A percentile compares a stretch with the other conserved stretches of the same genome.
Evolutionary conservation across 2,329 filamentous ascomycete genomes (phyloP).

Genomic region (Aspergillus quadricinctus): DNA sequence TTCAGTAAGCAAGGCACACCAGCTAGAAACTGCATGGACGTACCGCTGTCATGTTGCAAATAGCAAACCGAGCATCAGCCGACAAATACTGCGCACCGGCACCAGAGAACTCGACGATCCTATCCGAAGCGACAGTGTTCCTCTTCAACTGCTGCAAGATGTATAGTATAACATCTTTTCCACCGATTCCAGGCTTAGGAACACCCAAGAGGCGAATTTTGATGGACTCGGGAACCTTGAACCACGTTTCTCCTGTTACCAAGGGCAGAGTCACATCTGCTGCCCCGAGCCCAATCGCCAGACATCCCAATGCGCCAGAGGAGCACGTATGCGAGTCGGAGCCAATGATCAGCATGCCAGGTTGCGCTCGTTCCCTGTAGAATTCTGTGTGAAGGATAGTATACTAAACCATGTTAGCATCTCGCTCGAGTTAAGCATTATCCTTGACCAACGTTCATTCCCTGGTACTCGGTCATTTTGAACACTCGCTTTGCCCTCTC

Average conservation of each 20-base stretch:
- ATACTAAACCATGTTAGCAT: constrained; percentile 9
- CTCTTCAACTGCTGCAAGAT: constrained; percentile 42
- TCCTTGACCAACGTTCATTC: constrained; percentile 28
- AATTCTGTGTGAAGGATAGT: constrained; percentile 50
- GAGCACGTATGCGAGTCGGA: constrained; percentile 48
- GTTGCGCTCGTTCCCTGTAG: constrained; percentile 41
- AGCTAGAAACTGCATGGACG: neutral
- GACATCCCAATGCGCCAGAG: constrained; percentile 37
- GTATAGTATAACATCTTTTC: constrained; percentile 46
- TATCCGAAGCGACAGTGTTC: constrained; percentile 44
- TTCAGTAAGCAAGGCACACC: neutral
- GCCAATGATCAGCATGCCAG: constrained; percentile 42
- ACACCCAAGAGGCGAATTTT: constrained; percentile 39
- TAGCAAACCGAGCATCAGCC: constrained; percentile 45
- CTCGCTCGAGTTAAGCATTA: neutral
- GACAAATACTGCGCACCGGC: constrained; percentile 38
- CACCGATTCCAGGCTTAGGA: constrained; percentile 36
- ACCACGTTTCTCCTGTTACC: constrained; percentile 47
- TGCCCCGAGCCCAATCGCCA: constrained; percentile 45
- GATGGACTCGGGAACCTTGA: constrained; percentile 43
- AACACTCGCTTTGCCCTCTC: constrained; percentile 38
- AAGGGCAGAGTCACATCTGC: constrained; percentile 45
- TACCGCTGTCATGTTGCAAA: constrained; percentile 45
- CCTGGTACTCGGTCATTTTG: constrained; percentile 44
- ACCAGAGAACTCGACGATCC: constrained; percentile 45